Conservation (phyloP, 768 basidiomycete genomes). For the Suillus lakei region DNA sequence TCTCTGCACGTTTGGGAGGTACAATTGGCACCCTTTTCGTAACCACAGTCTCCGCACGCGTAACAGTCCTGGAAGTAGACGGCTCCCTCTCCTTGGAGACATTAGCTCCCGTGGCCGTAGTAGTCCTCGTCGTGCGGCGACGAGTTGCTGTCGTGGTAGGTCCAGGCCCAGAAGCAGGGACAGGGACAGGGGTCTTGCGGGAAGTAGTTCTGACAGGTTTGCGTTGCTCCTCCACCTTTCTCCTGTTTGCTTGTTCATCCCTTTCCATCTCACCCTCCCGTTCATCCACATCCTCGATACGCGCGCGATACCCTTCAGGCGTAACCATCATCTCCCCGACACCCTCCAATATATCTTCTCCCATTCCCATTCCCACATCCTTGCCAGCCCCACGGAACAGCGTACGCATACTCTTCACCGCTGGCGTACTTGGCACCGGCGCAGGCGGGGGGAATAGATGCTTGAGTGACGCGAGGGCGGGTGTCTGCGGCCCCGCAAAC, state of each 20-base stretch:
- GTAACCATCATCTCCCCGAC: constrained; percentile 37
- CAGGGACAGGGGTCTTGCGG: constrained; percentile 1
- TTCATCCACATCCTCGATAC: constrained; percentile 12
- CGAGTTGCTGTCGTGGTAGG: constrained; percentile 17
- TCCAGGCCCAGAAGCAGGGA: neutral
- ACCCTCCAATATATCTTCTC: constrained; percentile 28
- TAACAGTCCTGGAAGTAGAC: neutral
- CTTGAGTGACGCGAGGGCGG: constrained; percentile 34
- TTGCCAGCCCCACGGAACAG: constrained; percentile 30
- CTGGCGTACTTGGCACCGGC: constrained; percentile 23
- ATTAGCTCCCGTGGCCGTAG: neutral
- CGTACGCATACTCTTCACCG: constrained; percentile 35
- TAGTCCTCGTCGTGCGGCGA: constrained; percentile 32
- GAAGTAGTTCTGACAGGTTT: neutral
- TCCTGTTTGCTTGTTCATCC: constrained; percentile 8
- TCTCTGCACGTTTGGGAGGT: constrained; percentile 4
- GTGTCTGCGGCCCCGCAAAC: constrained; percentile 24
- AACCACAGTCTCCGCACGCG: neutral
- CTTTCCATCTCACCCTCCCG: constrained; percentile 6
- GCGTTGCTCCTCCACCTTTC: constrained; percentile 12
- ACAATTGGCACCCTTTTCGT: constrained; percentile 11
- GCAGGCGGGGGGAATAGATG: constrained; percentile 33
- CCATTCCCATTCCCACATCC: constrained; percentile 31
- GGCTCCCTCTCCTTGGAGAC: neutral
- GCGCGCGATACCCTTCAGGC: constrained; percentile 27